Evolutionary conservation across 2,329 filamentous ascomycete genomes (phyloP).

Genomic region (Botrytis medusae): DNA sequence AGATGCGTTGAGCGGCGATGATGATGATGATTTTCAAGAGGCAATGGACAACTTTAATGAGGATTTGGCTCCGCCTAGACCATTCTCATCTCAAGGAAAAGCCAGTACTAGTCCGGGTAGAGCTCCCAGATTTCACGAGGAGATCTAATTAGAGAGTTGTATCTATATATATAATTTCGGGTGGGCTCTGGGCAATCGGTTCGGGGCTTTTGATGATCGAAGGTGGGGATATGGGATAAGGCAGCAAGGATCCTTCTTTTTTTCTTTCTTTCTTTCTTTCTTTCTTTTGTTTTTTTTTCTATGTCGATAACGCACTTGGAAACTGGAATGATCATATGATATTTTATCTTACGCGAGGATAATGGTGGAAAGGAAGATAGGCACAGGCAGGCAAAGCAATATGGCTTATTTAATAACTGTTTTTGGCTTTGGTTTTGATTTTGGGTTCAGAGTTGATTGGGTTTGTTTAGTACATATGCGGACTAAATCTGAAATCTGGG

Average conservation of each 20-base stretch:
- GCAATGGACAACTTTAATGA: slow-evolving; percentile 47
- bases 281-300: too few species aligned
- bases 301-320: background rate
- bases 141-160: slow-evolving; percentile 43
- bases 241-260: too few species aligned
- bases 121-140: slow-evolving; percentile 60
- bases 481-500: background rate
- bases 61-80: slow-evolving; percentile 42
- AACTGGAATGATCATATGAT: background rate
- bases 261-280: too few species aligned
- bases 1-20: slow-evolving; percentile 13
- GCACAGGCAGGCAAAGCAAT: background rate
- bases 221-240: background rate
- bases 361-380: background rate
- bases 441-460: background rate
- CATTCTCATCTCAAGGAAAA: slow-evolving; percentile 26
- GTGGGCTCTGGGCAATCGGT: background rate
- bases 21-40: slow-evolving; percentile 53
- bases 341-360: background rate
- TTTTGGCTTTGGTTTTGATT: background rate
- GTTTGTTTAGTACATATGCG: background rate
- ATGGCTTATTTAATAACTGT: background rate
- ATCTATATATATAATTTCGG: background rate
- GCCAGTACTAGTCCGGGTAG: slow-evolving; percentile 53
- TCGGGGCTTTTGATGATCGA: background rate